Evolutionary conservation across 257 asterid species (phyloP).

Genomic region (Ajuga chamaepitys): DNA sequence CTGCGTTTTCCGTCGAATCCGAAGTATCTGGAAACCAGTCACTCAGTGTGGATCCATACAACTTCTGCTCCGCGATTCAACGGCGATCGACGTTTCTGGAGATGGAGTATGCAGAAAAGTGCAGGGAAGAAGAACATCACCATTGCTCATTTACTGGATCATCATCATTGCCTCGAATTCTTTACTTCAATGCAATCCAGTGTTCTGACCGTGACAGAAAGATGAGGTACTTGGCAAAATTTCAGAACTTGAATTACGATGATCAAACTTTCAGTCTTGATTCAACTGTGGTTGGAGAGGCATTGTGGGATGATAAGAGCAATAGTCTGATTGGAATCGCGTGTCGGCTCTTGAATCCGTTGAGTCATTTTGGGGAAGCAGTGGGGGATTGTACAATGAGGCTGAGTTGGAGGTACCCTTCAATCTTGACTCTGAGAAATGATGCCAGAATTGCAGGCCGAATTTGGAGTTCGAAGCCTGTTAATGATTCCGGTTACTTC

Average conservation of each 20-base stretch:
- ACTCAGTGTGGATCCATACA: constrained; percentile 14
- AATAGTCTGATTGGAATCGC: constrained; percentile 37
- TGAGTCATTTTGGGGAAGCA: not conserved
- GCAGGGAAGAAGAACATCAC: constrained; percentile 4
- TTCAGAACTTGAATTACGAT: not conserved
- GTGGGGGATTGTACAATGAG: constrained; percentile 49
- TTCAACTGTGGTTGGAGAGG: constrained; percentile 46
- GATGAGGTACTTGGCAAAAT: constrained; percentile 24
- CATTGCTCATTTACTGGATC: constrained; percentile 25
- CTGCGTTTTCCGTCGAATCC: constrained; percentile 18
- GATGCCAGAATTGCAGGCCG: constrained; percentile 29
- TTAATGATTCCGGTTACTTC: constrained; percentile 33
- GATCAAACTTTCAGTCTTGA: not conserved
- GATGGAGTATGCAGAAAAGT: constrained; percentile 28
- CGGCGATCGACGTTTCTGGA: constrained; percentile 9
- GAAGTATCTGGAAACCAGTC: constrained; percentile 9
- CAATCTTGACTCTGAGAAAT: constrained; percentile 28
- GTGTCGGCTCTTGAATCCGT: constrained; percentile 35
- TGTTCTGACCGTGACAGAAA: constrained; percentile 23
- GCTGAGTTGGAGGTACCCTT: constrained; percentile 45
- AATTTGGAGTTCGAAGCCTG: constrained; percentile 44
- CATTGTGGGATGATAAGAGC: constrained; percentile 43
- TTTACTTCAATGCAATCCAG: constrained; percentile 30
- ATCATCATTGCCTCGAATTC: constrained; percentile 10
- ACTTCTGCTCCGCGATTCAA: constrained; percentile 23